Percentiles rank a stretch among this genome's conserved stretches.
These are phyloP conservation scores for Rhodosporidiobolus sp. DNA, from an alignment of 768 basidiomycete genomes.

Conservation along the genomic window DNA sequence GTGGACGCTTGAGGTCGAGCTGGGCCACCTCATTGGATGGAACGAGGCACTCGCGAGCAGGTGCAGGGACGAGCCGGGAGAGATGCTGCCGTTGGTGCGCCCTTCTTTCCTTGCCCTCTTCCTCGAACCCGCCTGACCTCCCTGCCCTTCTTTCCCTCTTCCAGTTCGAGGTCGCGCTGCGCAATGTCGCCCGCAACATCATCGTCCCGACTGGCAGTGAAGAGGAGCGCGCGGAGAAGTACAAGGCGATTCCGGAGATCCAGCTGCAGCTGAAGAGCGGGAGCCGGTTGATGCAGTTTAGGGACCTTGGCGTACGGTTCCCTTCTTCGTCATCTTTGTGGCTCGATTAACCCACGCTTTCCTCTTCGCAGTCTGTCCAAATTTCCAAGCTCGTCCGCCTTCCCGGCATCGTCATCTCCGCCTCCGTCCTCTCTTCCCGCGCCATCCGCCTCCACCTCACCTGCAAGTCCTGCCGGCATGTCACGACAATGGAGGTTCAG, in stretches of 20 bases:
- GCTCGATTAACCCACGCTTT: neutral
- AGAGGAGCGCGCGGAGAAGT: constrained; percentile 41
- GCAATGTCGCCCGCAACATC: constrained; percentile 75
- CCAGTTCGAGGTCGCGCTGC: constrained; percentile 88
- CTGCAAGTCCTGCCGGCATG: constrained; percentile 82
- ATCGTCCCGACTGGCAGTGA: constrained; percentile 63
- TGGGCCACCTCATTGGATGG: constrained; percentile 65
- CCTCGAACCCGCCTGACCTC: neutral
- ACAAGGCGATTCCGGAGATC: constrained; percentile 60
- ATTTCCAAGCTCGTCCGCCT: constrained; percentile 95
- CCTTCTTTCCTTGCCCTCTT: neutral
- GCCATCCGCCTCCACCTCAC: constrained; percentile 88
- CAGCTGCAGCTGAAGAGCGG: constrained; percentile 87
- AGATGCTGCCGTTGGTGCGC: constrained; percentile 78
- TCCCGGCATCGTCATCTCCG: constrained; percentile 96
- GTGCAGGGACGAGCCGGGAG: constrained; percentile 83
- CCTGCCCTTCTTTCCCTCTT: neutral
- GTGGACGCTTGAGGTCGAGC: constrained; percentile 78
- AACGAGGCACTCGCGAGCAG: constrained; percentile 91
- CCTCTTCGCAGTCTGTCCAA: constrained; percentile 60
- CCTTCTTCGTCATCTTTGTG: neutral
- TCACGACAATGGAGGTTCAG: constrained; percentile 63
- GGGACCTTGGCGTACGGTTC: constrained; percentile 70
- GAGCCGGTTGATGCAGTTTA: constrained; percentile 87
- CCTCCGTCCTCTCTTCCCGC: constrained; percentile 86